Base-by-base conservation (phyloP, 116 monocot species). In the Papilionanthe hybrid region DNA sequence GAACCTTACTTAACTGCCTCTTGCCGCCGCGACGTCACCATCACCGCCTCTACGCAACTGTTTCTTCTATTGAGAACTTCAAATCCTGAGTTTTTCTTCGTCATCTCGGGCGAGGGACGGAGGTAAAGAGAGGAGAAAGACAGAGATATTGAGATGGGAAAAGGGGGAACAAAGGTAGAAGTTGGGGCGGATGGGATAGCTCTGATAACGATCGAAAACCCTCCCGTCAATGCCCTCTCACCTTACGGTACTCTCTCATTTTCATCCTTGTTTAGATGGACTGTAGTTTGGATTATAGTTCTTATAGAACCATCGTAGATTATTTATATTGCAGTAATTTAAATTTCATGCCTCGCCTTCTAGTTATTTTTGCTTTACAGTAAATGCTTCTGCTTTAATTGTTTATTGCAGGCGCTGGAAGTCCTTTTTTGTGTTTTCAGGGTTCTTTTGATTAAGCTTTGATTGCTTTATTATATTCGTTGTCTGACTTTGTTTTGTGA, bases 181-280 rank as follows among this genome's bases (percentile, higher is more conserved):
- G 76, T 81, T 45, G 81, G 81, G 66, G 48, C 81, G 17, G 81
- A 81, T 50, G 81, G 81, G 7, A 66, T 81, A 29, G 81, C 76
- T 32, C 49, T 81, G 9, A 76, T 81, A 22, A 81, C 81, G n/a
- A 81, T 81, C 65, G 81, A 81, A 7, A 66, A 75, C 44, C 81
- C 81, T 49, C 81, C 81, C 12, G 81, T 81, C 29, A 81, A 81
- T n/a, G 81, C 81, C 7, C 66, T 81, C 27, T 81, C 81, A 27
- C 12, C 81, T 50, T 66, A 67, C 50, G 81, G 81, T 81, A 81
- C 3, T 18, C 19, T 81, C 58, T 27, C 20, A 5, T 17, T 27
- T 48, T 69, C 32, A 45, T 49, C 47, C n/a, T 23, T 69, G 27
- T 79, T 79, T 78, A 63, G 32, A 30, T 69, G 13, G 13, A 25